Evolutionary conservation across 768 basidiomycete species (phyloP).

Genomic region (Asterophora parasitica): DNA sequence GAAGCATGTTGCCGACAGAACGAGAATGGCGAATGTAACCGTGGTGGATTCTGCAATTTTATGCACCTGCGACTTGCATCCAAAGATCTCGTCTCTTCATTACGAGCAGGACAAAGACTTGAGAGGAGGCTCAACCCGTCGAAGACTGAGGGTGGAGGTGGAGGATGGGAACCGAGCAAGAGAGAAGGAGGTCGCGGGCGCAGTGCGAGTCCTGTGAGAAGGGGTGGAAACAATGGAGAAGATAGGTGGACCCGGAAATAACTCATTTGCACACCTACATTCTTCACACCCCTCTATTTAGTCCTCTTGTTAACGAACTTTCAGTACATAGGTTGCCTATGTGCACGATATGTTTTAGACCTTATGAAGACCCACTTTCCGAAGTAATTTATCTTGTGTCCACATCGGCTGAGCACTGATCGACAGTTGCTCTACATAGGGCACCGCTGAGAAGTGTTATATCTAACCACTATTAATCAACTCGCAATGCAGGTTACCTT

Average conservation of each 20-base stretch:
- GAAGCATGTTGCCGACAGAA: conserved; percentile 99
- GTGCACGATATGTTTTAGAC: background rate
- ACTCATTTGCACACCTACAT: background rate
- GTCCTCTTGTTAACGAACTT: conserved; percentile 2
- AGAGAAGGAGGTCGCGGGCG: conserved; percentile 61
- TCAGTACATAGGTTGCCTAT: background rate
- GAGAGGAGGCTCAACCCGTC: conserved; percentile 73
- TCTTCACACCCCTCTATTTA: background rate
- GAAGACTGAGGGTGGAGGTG: conserved; percentile 60
- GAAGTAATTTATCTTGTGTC: conserved; percentile 4
- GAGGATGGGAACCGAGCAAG: conserved; percentile 81
- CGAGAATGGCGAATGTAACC: conserved; percentile 96
- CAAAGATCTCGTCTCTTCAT: conserved; percentile 71
- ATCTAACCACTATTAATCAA: too few relatives aligned
- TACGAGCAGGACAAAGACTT: conserved; percentile 78
- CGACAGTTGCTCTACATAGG: too few relatives aligned
- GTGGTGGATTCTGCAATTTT: conserved; percentile 98
- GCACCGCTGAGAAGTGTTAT: too few relatives aligned
- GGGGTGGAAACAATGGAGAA: conserved; percentile 63
- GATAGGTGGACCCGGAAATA: conserved; percentile 73
- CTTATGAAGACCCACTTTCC: background rate
- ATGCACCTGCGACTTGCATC: conserved; percentile 94
- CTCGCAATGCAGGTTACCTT: too few relatives aligned
- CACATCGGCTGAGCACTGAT: conserved; percentile 1
- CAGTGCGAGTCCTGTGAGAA: conserved; percentile 62